Evolutionary conservation across 306 rosid genomes (phyloP), one percentile per base, ranked within the genome.

Genomic region (Malus orientalis): DNA sequence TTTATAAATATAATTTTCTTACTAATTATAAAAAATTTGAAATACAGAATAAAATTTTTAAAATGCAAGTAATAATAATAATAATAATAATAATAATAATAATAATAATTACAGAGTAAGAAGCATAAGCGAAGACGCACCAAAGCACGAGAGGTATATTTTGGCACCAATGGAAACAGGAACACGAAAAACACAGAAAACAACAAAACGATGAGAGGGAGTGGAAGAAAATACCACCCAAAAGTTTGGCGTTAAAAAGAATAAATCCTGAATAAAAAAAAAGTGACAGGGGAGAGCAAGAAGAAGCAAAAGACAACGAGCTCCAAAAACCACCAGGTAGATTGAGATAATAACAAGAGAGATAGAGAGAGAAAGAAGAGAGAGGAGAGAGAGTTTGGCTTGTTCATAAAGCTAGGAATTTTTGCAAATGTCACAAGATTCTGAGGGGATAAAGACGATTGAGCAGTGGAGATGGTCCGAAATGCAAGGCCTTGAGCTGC

Each of bases 391-490:
- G 61, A 40, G 63, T 77, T 79, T 78, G 85, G 82, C 77, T 85
- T 74, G 80, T 80, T 85, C 78, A 81, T 81, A 86, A 87, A 89
- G 89, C 77, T 78, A 64, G 83, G 87, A 81, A 74, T 82, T 89
- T 42, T 83, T 74, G 78, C 90, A 86, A 87, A 93, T 93, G 97
- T 90, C 98, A 91, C 90, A 89, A 90, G 90, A 92, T 81, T 91
- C 95, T 75, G 81, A 84, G 76, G 98, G 92, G 85, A 87, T 87
- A 84, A 92, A 94, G 80, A 81, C 91, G 82, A 76, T 69, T 78
- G 98, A 93, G 89, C 90, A 93, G 84, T 93, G 98, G 98, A 86
- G 78, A 91, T 93, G 98, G 97, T 89, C 98, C 75, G 97, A 93
- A 88, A 93, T 93, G 98, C 98, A 93, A 82, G 98, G 97, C 54